Percentiles rank a stretch among this genome's conserved stretches.
phyloP scores from a whole-genome alignment of 2,329 filamentous ascomycete genomes.

The Pseudopithomyces chartarum region DNA sequence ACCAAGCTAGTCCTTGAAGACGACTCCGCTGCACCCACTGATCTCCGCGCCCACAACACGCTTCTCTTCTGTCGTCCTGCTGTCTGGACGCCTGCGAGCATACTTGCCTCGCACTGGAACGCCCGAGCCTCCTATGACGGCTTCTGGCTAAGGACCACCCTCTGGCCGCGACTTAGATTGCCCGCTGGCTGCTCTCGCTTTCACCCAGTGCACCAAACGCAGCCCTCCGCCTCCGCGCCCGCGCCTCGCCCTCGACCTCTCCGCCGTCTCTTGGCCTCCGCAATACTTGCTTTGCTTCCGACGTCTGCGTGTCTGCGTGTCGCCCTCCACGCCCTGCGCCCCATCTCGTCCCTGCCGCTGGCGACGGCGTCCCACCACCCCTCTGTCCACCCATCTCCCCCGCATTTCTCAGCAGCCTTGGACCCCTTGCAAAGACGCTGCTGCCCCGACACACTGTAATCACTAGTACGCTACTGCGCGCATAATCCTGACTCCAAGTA shows the following conservation, averaged over 20 bases:
- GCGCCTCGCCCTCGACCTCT: neutral
- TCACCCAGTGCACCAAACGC: constrained; percentile 15
- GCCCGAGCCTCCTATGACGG: constrained; percentile 17
- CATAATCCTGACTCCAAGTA: constrained; percentile 29
- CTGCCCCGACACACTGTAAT: constrained; percentile 14
- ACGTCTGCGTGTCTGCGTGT: neutral
- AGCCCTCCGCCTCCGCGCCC: neutral
- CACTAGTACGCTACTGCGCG: constrained; percentile 17
- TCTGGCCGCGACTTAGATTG: constrained; percentile 14
- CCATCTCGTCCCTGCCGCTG: constrained; percentile 11
- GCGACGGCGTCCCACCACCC: constrained; percentile 11
- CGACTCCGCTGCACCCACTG: constrained; percentile 8
- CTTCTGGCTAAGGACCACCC: constrained; percentile 10
- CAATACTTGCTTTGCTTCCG: neutral
- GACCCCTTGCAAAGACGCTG: constrained; percentile 14
- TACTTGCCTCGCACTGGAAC: constrained; percentile 5
- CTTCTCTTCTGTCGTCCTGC: constrained; percentile 1
- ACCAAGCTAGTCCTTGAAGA: constrained; percentile 5
- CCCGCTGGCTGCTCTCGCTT: constrained; percentile 16
- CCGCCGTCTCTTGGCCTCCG: neutral
- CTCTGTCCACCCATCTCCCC: constrained; percentile 23
- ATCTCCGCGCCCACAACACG: constrained; percentile 3
- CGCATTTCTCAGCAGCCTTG: constrained; percentile 24
- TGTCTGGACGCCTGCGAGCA: constrained; percentile 13
- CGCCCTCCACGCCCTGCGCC: neutral